Percentiles rank a stretch among this genome's conserved stretches.
Evolutionary conservation across 495 filamentous ascomycete species (phyloP).

Genomic region (Physcia stellaris): DNA sequence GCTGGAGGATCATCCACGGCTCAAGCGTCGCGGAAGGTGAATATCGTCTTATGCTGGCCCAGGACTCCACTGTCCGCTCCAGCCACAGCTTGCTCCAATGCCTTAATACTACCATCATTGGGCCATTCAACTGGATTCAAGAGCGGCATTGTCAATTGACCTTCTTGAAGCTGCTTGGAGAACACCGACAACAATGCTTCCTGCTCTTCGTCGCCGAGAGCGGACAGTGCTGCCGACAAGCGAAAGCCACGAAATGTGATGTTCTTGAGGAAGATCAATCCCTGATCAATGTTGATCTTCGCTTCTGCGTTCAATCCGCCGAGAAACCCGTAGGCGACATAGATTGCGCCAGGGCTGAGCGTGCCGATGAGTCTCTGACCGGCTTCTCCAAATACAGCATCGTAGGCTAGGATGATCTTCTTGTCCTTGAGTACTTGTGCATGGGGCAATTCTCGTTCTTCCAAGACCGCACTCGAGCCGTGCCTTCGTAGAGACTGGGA

Average conservation of each 20-base stretch:
- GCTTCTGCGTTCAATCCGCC: conserved; percentile 2
- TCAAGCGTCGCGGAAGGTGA: too few relatives aligned
- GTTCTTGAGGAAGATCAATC: conserved; percentile 10
- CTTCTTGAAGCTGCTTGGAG: not conserved
- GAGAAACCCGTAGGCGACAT: conserved; percentile 8
- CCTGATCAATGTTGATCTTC: conserved; percentile 2
- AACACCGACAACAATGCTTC: not conserved
- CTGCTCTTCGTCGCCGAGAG: not conserved
- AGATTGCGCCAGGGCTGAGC: conserved; percentile 9
- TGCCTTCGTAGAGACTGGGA: too few relatives aligned
- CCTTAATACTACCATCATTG: not conserved
- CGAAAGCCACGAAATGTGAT: conserved; percentile 9
- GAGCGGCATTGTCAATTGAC: not conserved
- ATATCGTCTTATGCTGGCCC: not conserved
- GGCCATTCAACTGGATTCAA: not conserved
- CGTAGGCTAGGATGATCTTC: conserved; percentile 6
- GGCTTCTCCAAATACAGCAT: conserved; percentile 9
- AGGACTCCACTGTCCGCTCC: not conserved
- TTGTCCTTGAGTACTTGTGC: not conserved
- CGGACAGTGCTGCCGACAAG: not conserved
- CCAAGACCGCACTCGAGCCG: too few relatives aligned
- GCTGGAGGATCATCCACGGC: too few relatives aligned
- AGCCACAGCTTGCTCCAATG: not conserved
- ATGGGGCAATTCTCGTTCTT: too few relatives aligned
- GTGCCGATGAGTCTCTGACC: conserved; percentile 7